A percentile compares a stretch with the other conserved stretches of the same genome.
Evolutionary conservation across 176 grass and related monocot genomes (phyloP).

Genomic region (Zizania latifolia): DNA sequence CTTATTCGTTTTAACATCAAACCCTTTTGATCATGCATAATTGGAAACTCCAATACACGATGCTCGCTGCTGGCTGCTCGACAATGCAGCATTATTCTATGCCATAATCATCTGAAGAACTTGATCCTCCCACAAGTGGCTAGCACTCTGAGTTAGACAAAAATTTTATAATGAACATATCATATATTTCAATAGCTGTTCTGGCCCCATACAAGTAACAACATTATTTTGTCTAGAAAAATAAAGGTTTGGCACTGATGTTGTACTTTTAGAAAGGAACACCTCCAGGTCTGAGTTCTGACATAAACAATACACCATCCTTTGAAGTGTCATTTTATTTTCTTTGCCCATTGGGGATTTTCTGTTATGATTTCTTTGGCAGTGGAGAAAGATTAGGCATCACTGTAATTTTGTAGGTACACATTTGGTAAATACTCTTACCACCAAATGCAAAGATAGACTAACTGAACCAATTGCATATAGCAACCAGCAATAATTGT

Average conservation of each 20-base stretch:
- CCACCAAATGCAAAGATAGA: background rate
- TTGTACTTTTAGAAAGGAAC: constrained; percentile 1
- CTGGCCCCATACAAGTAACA: background rate
- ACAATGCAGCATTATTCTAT: background rate
- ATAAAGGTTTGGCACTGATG: background rate
- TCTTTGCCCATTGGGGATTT: background rate
- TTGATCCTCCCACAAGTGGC: background rate
- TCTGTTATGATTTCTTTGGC: background rate
- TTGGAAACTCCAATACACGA: background rate
- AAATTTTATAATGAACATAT: background rate
- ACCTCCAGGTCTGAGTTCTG: background rate
- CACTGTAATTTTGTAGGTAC: background rate
- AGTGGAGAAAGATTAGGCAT: background rate
- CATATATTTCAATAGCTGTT: background rate
- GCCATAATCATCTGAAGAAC: background rate
- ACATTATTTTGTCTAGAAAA: background rate
- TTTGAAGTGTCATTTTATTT: background rate
- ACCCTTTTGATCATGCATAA: background rate
- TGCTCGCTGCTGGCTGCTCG: background rate
- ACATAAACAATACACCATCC: background rate
- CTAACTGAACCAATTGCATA: background rate
- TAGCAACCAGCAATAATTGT: background rate
- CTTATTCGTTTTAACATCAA: background rate
- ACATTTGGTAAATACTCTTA: background rate
- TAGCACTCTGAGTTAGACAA: background rate